These are phyloP conservation scores for Sporothrix phasma DNA, from an alignment of 2,329 filamentous ascomycete genomes.

Conservation along the genomic window DNA sequence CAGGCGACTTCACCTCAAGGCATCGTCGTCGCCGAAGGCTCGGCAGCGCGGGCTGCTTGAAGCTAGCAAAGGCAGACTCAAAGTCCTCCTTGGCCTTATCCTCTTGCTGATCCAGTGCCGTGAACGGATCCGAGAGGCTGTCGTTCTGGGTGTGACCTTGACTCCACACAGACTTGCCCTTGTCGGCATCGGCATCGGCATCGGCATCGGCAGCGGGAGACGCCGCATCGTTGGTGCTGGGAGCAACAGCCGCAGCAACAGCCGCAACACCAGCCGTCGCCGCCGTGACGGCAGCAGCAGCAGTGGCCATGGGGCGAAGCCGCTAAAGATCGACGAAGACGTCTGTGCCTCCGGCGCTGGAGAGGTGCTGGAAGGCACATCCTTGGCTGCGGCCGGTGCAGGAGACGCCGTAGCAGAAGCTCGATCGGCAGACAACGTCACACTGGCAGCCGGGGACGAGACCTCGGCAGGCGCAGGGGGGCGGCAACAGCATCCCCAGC, in stretches of 20 bases:
- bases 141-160: slow-evolving; percentile 20
- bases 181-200: slow-evolving; percentile 5
- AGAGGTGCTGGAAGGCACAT: neutral
- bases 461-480: neutral
- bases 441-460: neutral
- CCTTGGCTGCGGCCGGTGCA: neutral
- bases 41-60: slow-evolving; percentile 34
- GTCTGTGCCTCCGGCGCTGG: neutral
- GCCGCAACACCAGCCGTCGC: slow-evolving; percentile 4
- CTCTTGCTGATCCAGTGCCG: slow-evolving; percentile 35
- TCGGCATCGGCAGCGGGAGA: slow-evolving; percentile 4
- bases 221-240: neutral
- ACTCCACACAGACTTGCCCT: slow-evolving; percentile 10
- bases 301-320: neutral
- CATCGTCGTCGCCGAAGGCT: neutral
- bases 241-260: neutral
- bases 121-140: slow-evolving; percentile 40
- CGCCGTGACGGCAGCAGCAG: slow-evolving; percentile 4
- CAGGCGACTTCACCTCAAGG: slow-evolving; percentile 9
- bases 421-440: neutral
- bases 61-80: slow-evolving; percentile 74
- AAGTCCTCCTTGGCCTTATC: slow-evolving; percentile 67
- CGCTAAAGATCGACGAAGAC: neutral
- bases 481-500: neutral
- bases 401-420: slow-evolving; percentile 3